A percentile compares a stretch with the other conserved stretches of the same genome.
phyloP scores from a whole-genome alignment of 371 early-diverging fungal species.

The Mortierella sp. region DNA sequence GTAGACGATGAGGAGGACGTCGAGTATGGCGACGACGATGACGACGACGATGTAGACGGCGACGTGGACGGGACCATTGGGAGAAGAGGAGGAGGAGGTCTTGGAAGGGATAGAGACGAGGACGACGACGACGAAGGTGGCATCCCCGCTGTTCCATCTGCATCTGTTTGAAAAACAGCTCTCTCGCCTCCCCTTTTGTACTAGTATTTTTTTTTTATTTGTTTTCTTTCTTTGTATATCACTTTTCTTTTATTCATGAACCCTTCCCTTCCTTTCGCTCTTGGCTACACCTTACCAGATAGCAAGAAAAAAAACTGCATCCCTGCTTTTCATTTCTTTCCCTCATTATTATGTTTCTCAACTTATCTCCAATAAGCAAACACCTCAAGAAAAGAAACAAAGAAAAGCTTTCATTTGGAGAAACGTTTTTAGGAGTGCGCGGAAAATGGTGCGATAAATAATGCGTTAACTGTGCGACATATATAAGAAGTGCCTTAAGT shows the following conservation, averaged over 20 bases:
- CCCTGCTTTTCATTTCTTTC: background rate
- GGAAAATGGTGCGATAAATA: background rate
- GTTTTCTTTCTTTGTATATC: slow-evolving; percentile 5
- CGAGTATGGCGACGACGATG: slow-evolving; percentile 56
- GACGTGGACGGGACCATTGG: background rate
- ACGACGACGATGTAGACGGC: slow-evolving; percentile 53
- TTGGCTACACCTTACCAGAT: background rate
- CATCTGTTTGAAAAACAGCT: slow-evolving; percentile 30
- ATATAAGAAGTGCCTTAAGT: background rate
- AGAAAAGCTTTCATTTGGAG: too few relatives aligned
- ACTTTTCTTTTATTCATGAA: background rate
- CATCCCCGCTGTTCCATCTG: slow-evolving; percentile 52
- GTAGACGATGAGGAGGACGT: slow-evolving; percentile 59
- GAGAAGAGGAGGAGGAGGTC: background rate
- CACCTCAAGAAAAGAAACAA: too few relatives aligned
- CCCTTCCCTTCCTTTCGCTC: background rate
- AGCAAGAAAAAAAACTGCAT: too few relatives aligned
- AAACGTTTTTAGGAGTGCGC: background rate
- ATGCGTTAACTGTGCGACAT: background rate
- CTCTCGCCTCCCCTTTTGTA: background rate
- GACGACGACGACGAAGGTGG: slow-evolving; percentile 54
- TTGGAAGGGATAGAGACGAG: slow-evolving; percentile 25
- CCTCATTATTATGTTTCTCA: background rate
- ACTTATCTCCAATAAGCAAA: too few relatives aligned
- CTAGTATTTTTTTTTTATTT: slow-evolving; percentile 2